These are phyloP conservation scores for Citrus medica DNA, from an alignment of 345 rosid genomes.

Conservation along the genomic window DNA sequence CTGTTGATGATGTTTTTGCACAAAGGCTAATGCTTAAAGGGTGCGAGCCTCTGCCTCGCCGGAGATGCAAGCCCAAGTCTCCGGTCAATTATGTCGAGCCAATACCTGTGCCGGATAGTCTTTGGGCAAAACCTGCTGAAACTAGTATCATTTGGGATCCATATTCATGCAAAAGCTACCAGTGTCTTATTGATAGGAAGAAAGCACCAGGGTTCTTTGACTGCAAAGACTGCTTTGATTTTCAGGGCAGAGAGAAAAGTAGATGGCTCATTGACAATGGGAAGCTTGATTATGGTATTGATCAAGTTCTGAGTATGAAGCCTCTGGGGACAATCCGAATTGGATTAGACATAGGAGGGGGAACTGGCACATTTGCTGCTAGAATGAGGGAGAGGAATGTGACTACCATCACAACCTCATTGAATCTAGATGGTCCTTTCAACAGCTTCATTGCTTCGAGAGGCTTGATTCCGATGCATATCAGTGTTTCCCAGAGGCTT, in stretches of 20 bases:
- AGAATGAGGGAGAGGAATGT: conserved; percentile 54
- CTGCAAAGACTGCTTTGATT: conserved; percentile 52
- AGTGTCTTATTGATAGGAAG: conserved; percentile 37
- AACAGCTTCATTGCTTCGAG: conserved; percentile 49
- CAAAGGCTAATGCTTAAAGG: conserved; percentile 48
- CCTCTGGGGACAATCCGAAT: conserved; percentile 31
- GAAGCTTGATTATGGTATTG: conserved; percentile 38
- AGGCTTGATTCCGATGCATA: conserved; percentile 43
- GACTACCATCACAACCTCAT: conserved; percentile 41
- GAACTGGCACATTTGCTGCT: conserved; percentile 51
- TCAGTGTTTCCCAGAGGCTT: conserved; percentile 46
- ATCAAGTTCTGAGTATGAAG: conserved; percentile 30
- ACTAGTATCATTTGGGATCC: conserved; percentile 44
- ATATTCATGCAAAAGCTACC: conserved; percentile 46
- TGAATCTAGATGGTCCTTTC: conserved; percentile 56
- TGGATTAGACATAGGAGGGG: conserved; percentile 52
- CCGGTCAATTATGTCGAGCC: conserved; percentile 36
- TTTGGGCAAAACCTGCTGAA: conserved; percentile 38
- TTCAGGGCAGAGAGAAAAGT: conserved; percentile 36
- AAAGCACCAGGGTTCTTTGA: conserved; percentile 31
- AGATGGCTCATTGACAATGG: conserved; percentile 40
- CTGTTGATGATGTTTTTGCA: conserved; percentile 42
- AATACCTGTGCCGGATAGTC: conserved; percentile 26
- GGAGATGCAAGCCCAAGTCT: conserved; percentile 43
- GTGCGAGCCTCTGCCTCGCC: conserved; percentile 50